Base-by-base conservation (phyloP, 1,139 yeast genomes). In the Nadsonia starkeyi-henricii region DNA sequence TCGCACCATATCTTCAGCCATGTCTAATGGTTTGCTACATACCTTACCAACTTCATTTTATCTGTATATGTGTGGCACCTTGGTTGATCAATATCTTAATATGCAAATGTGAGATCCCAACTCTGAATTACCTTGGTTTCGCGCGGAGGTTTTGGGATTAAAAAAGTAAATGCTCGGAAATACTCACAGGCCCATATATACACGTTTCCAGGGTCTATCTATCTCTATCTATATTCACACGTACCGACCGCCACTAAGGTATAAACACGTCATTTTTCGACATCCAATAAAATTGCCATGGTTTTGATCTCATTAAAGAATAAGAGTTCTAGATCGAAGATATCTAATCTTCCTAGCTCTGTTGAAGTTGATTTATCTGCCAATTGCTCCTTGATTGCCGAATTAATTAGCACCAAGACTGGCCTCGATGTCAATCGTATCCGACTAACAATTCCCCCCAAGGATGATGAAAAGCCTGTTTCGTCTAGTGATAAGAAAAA, bases 1-100 rank as follows among this genome's bases (percentile, higher is more conserved):
- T n/a, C n/a, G n/a, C n/a, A n/a, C n/a, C n/a, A n/a, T n/a, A n/a
- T n/a, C n/a, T n/a, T n/a, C n/a, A 23, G 9, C 9, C 28, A 5
- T 23, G 28, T 5, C 5, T 23, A 9, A 5, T 23, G 5, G 28
- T 23, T 5, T 5, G 28, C 28, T 23, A 54, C 63, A 36, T 51
- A 61, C 59, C 74, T 62, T 18, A 78, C 81, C 45, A 79, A 63
- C 64, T 79, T 78, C 85, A 79, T 78, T 41, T 42, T 62, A 28
- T 48, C 30, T 28, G 42, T 42, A 42, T n/a, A 46, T 44, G 43
- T 18, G n/a, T 41, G n/a, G 4, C 5, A 15, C 12, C 12, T 12
- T 33, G 9, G 17, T 7, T 33, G 17, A 4, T 9, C 28, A 23
- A 9, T 23, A 23, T 33, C 39, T 33, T 5, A 33, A 13, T 33